A percentile compares a stretch with the other conserved stretches of the same genome.
Conservation (phyloP, 2,329 filamentous ascomycete species). For the Biscogniauxia marginata region DNA sequence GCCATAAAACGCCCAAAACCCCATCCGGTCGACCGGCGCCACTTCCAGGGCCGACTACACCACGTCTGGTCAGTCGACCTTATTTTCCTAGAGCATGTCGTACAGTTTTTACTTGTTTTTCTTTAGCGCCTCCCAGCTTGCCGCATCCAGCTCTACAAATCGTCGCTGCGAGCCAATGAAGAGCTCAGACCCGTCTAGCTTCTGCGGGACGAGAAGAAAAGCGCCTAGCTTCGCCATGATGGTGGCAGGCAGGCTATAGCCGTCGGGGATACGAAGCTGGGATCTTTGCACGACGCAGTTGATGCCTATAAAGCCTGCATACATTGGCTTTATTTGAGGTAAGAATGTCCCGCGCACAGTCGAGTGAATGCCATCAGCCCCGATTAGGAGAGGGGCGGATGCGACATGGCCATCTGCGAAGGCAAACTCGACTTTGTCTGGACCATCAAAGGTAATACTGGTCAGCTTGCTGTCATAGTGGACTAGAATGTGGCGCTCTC, state of each 20-base stretch:
- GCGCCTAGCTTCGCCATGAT: slow-evolving; percentile 44
- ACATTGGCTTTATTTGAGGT: slow-evolving; percentile 44
- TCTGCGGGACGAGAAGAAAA: slow-evolving; percentile 51
- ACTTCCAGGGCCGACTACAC: slow-evolving; percentile 38
- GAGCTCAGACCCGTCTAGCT: slow-evolving; percentile 44
- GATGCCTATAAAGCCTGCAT: slow-evolving; percentile 45
- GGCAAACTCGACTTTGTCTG: slow-evolving; percentile 41
- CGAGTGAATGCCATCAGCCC: slow-evolving; percentile 61
- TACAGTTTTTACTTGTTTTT: slow-evolving; percentile 28
- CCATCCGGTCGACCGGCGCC: slow-evolving; percentile 35
- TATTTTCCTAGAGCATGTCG: slow-evolving; percentile 35
- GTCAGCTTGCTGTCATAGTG: slow-evolving; percentile 49
- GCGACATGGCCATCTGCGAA: slow-evolving; percentile 45
- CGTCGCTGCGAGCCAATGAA: slow-evolving; percentile 18
- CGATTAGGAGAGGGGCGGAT: slow-evolving; percentile 47
- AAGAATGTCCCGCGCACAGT: slow-evolving; percentile 50
- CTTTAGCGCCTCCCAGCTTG: slow-evolving; percentile 11
- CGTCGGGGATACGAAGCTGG: slow-evolving; percentile 35
- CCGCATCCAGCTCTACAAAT: slow-evolving; percentile 14
- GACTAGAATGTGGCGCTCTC: slow-evolving; percentile 40
- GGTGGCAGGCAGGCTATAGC: slow-evolving; percentile 42
- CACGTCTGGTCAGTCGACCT: slow-evolving; percentile 35
- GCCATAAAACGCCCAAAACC: slow-evolving; percentile 45
- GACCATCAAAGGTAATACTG: slow-evolving; percentile 40
- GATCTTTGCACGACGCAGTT: slow-evolving; percentile 38